Evolutionary conservation across 192 early-diverging fungal genomes (phyloP).

Genomic region (Chytriomyces hyalinus): DNA sequence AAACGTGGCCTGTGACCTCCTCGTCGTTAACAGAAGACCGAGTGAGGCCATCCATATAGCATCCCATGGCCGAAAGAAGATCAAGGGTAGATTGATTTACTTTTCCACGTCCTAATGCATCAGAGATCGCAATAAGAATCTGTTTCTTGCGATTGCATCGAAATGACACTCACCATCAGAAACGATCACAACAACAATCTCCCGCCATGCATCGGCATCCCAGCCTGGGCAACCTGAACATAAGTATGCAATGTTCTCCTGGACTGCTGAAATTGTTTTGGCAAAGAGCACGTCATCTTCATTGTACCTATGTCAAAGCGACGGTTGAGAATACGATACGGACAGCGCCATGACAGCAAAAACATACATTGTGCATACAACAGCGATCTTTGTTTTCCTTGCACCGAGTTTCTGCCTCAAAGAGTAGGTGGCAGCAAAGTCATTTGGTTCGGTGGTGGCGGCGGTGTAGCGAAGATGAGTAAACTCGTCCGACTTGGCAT

Average conservation of each 20-base stretch:
- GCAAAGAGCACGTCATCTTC: conserved; percentile 67
- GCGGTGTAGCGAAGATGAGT: conserved; percentile 76
- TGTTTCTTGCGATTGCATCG: too few species aligned
- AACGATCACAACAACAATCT: conserved; percentile 74
- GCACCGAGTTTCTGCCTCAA: conserved; percentile 58
- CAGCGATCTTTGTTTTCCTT: conserved; percentile 67
- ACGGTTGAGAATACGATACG: not conserved
- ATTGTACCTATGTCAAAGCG: conserved; percentile 57
- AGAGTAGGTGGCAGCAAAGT: conserved; percentile 64
- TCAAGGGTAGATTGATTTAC: conserved; percentile 75
- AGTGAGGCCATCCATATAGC: conserved; percentile 56
- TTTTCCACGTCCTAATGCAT: conserved; percentile 58
- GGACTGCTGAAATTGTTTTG: conserved; percentile 65
- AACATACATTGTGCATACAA: conserved; percentile 76
- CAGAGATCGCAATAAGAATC: not conserved
- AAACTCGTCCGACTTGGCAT: conserved; percentile 64
- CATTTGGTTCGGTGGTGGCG: conserved; percentile 66
- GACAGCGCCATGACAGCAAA: not conserved
- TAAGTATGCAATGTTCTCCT: conserved; percentile 70
- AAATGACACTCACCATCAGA: conserved; percentile 57
- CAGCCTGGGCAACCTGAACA: conserved; percentile 63
- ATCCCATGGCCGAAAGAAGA: conserved; percentile 64
- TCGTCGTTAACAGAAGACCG: conserved; percentile 46
- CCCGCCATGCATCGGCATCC: conserved; percentile 69
- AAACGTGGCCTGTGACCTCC: conserved; percentile 56